Evolutionary conservation across 2,329 filamentous ascomycete genomes (phyloP).

Genomic region (Fusarium haematococcum): DNA sequence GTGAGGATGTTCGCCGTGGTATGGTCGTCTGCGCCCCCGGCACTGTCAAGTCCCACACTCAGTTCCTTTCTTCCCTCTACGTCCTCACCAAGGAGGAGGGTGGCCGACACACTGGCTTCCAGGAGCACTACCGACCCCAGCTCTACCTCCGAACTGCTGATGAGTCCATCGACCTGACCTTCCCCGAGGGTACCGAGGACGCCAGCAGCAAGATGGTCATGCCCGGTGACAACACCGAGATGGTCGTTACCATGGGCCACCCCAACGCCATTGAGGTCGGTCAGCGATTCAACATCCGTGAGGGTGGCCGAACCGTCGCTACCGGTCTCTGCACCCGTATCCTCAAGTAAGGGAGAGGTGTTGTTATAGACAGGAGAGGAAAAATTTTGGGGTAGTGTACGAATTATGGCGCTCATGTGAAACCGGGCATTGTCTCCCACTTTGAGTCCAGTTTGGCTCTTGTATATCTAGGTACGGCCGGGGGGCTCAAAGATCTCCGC

Average conservation of each 20-base stretch:
- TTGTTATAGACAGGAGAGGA: constrained; percentile 24
- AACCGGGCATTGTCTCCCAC: constrained; percentile 41
- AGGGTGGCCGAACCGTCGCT: constrained; percentile 91
- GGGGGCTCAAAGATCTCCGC: constrained; percentile 54
- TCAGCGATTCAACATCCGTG: constrained; percentile 97
- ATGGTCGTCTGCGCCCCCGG: constrained; percentile 94
- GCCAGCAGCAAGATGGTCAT: constrained; percentile 84
- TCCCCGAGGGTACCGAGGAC: constrained; percentile 86
- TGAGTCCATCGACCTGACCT: constrained; percentile 81
- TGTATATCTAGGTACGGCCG: constrained; percentile 52
- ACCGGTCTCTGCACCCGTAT: constrained; percentile 86
- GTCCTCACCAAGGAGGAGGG: constrained; percentile 98
- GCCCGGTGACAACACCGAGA: constrained; percentile 99
- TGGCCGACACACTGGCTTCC: constrained; percentile 95
- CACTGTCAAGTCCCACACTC: constrained; percentile 84
- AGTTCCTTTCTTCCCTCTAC: constrained; percentile 97
- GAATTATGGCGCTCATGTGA: constrained; percentile 46
- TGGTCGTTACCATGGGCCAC: constrained; percentile 87
- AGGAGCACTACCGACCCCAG: constrained; percentile 96
- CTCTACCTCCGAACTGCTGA: constrained; percentile 95
- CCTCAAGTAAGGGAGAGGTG: constrained; percentile 60
- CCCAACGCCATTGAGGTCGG: constrained; percentile 90
- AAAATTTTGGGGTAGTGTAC: constrained; percentile 38
- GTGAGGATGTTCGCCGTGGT: constrained; percentile 92
- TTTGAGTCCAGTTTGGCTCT: constrained; percentile 48